Evolutionary conservation across 257 asterid genomes (phyloP).

Genomic region (Buddleja alternifolia): DNA sequence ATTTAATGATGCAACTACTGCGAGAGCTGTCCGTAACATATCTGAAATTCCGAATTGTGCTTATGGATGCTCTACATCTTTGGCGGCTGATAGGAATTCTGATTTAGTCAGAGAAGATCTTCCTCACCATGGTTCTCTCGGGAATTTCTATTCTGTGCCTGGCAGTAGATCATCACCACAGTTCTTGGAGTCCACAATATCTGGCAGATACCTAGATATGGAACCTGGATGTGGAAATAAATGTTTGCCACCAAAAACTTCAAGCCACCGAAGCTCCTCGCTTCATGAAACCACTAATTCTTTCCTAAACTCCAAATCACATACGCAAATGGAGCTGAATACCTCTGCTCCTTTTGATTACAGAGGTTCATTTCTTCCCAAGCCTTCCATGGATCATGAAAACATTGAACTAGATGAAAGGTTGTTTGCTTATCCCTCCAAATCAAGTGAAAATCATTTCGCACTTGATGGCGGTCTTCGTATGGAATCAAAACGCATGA

Average conservation of each 20-base stretch:
- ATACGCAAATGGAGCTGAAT: slow-evolving; percentile 33
- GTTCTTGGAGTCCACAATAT: slow-evolving; percentile 25
- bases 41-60: slow-evolving; percentile 35
- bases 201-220: slow-evolving; percentile 33
- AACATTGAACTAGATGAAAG: slow-evolving; percentile 31
- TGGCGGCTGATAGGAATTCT: slow-evolving; percentile 31
- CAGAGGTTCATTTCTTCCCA: slow-evolving; percentile 33
- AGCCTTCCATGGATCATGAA: slow-evolving; percentile 24
- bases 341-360: slow-evolving; percentile 38
- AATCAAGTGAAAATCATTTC: slow-evolving; percentile 31
- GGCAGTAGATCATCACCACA: slow-evolving; percentile 34
- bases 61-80: slow-evolving; percentile 35
- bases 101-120: slow-evolving; percentile 31
- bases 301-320: slow-evolving; percentile 26
- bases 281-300: slow-evolving; percentile 31
- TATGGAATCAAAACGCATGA: slow-evolving; percentile 22
- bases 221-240: slow-evolving; percentile 34
- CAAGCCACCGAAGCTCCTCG: slow-evolving; percentile 26
- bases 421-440: slow-evolving; percentile 26
- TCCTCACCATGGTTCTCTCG: slow-evolving; percentile 35
- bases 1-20: slow-evolving; percentile 45
- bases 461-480: slow-evolving; percentile 29
- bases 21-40: slow-evolving; percentile 42
- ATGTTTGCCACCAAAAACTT: slow-evolving; percentile 10
- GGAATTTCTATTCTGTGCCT: slow-evolving; percentile 29